A percentile compares a stretch with the other conserved stretches of the same genome.
These are phyloP conservation scores for Actinomucor elegans DNA, from an alignment of 371 early-diverging fungal genomes.

Conservation along the genomic window DNA sequence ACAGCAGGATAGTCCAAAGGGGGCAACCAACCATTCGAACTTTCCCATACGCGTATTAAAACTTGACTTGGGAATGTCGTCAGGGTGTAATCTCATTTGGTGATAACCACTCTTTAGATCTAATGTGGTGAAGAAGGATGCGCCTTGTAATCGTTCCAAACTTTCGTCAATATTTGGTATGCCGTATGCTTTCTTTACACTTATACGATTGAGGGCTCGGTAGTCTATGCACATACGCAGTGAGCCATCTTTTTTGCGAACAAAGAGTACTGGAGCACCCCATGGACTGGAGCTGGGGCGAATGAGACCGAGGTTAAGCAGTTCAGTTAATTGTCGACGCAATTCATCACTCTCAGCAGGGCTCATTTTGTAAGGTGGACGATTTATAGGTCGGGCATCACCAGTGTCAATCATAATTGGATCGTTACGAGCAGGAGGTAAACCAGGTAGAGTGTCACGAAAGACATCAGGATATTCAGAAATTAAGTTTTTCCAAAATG, in stretches of 20 bases:
- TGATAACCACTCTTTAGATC: conserved; percentile 9
- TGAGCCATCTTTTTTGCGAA: conserved; percentile 20
- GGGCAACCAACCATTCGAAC: not conserved
- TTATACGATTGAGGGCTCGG: conserved; percentile 43
- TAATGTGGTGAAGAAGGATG: conserved; percentile 20
- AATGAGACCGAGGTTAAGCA: conserved; percentile 15
- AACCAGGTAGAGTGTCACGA: not conserved
- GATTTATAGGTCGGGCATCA: not conserved
- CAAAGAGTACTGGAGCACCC: conserved; percentile 37
- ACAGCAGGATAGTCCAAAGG: not conserved
- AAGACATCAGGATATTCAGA: not conserved
- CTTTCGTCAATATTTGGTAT: conserved; percentile 50
- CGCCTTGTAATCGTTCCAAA: conserved; percentile 18
- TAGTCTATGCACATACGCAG: conserved; percentile 42
- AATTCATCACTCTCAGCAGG: conserved; percentile 14
- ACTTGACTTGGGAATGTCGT: not conserved
- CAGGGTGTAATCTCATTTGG: not conserved
- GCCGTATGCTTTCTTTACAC: conserved; percentile 39
- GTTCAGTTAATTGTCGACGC: conserved; percentile 18
- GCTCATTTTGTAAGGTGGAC: not conserved
- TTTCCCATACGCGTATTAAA: conserved; percentile 11
- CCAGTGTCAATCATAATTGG: conserved; percentile 18
- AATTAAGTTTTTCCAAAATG: not conserved
- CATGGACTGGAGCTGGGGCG: conserved; percentile 15
- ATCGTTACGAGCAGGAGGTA: not conserved